Evolutionary conservation across 1,284 basidiomycete species (phyloP), one percentile per base, ranked within the genome.

Genomic region (Pyrrhoderma noxium): DNA sequence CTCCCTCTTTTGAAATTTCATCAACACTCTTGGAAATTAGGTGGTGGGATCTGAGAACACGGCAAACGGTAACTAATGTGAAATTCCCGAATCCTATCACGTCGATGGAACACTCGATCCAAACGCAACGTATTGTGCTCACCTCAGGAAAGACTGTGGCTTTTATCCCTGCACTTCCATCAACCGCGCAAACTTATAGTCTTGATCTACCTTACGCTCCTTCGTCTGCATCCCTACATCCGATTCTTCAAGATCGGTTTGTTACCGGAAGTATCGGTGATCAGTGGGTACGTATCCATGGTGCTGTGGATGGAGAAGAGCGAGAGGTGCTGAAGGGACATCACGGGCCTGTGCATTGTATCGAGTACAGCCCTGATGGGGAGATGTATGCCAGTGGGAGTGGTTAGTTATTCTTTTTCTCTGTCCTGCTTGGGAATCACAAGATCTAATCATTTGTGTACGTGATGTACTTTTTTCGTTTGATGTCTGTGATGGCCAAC

Each of bases 381-480:
- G 94, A 99, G 73, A 80, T 97, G 71, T 98, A 92, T 64, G 95
- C 95, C 19, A 93, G 89, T 62, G 96, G 95, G 47, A 93, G 89
- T 60, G 95, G 93, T 84, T 65, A 70, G 84, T 79, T 5, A 22
- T 18, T 14, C 8, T 40, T 40, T n/a, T 16, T 37, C 11, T 11
- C 35, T n/a, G n/a, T n/a, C n/a, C n/a, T n/a, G n/a, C n/a, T n/a
- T n/a, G n/a, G n/a, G n/a, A n/a, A n/a, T n/a, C n/a, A n/a, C n/a
- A n/a, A n/a, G n/a, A n/a, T n/a, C n/a, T n/a, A n/a, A n/a, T n/a
- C n/a, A n/a, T n/a, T n/a, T n/a, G n/a, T n/a, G n/a, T n/a, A n/a
- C n/a, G n/a, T n/a, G n/a, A n/a, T n/a, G n/a, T n/a, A n/a, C n/a
- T n/a, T n/a, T n/a, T n/a, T n/a, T n/a, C n/a, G n/a, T n/a, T n/a